These are phyloP conservation scores for Auriscalpium vulgare DNA, from an alignment of 768 basidiomycete genomes.

Conservation along the genomic window DNA sequence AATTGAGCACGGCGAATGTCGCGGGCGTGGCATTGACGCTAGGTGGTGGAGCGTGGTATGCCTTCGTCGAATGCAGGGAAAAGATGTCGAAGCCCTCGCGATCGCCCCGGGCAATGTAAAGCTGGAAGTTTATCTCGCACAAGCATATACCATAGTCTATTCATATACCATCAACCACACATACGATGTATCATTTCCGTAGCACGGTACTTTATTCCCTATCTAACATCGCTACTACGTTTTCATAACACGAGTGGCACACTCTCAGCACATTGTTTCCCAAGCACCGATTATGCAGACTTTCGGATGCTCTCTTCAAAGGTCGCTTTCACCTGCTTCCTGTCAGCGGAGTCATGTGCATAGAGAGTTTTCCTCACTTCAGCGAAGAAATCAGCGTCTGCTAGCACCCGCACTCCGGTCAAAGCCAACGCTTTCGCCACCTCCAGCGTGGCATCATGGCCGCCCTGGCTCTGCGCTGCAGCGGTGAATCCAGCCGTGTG, in stretches of 20 bases:
- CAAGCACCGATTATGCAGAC: too few species aligned
- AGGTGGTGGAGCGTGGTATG: slow-evolving; percentile 79
- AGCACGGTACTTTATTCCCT: too few species aligned
- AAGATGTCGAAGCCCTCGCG: slow-evolving; percentile 2
- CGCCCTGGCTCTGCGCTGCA: slow-evolving; percentile 47
- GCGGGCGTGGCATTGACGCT: slow-evolving; percentile 82
- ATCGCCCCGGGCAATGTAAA: too few species aligned
- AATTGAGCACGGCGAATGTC: slow-evolving; percentile 72
- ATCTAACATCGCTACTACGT: slow-evolving; percentile 1
- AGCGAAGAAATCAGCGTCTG: slow-evolving; percentile 56
- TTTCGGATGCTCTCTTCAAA: slow-evolving; percentile 9
- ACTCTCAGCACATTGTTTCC: neutral
- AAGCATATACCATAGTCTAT: too few species aligned
- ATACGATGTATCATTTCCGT: too few species aligned
- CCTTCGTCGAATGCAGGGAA: slow-evolving; percentile 44
- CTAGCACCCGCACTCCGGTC: slow-evolving; percentile 58
- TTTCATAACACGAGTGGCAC: neutral
- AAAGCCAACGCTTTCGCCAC: slow-evolving; percentile 67
- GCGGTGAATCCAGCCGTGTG: slow-evolving; percentile 66
- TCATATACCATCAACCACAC: too few species aligned
- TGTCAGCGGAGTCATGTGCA: neutral
- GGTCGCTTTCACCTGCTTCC: slow-evolving; percentile 4
- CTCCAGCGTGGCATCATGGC: slow-evolving; percentile 61
- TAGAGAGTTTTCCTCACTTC: slow-evolving; percentile 32
- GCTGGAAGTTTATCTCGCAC: too few species aligned